Evolutionary conservation across 2,329 filamentous ascomycete genomes (phyloP).

Genomic region (Ophiostoma perfectum): DNA sequence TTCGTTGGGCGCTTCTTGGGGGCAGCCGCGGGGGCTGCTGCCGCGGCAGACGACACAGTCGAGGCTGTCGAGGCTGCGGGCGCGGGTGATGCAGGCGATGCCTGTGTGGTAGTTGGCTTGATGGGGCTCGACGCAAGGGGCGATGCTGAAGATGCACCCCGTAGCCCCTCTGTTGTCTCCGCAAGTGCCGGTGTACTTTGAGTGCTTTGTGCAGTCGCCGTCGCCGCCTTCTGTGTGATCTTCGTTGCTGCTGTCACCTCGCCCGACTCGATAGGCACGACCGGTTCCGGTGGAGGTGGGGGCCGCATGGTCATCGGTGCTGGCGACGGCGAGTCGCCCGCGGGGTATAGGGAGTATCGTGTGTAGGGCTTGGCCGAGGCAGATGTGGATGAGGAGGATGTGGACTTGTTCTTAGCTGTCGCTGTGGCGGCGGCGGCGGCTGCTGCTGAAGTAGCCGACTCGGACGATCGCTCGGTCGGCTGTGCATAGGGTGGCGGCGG

Average conservation of each 20-base stretch:
- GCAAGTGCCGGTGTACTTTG: not conserved
- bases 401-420: not conserved
- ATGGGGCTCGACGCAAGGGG: not conserved
- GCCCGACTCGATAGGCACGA: constrained; percentile 27
- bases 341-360: constrained; percentile 24
- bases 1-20: constrained; percentile 54
- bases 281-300: constrained; percentile 20
- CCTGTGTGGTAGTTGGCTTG: not conserved
- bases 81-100: not conserved
- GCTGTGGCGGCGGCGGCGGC: constrained; percentile 8
- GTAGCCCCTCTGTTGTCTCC: not conserved
- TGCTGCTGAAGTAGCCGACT: not conserved
- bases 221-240: not conserved
- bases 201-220: not conserved
- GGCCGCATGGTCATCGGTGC: constrained; percentile 21
- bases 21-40: constrained; percentile 38
- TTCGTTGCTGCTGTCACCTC: constrained; percentile 4
- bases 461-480: constrained; percentile 7
- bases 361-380: constrained; percentile 25
- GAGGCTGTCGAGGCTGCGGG: not conserved
- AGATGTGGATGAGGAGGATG: not conserved
- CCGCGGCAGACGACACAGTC: not conserved
- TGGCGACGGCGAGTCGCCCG: not conserved
- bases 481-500: constrained; percentile 29
- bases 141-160: not conserved